phyloP scores from a whole-genome alignment of 805 yeast species.

The Candida tibetensis region DNA sequence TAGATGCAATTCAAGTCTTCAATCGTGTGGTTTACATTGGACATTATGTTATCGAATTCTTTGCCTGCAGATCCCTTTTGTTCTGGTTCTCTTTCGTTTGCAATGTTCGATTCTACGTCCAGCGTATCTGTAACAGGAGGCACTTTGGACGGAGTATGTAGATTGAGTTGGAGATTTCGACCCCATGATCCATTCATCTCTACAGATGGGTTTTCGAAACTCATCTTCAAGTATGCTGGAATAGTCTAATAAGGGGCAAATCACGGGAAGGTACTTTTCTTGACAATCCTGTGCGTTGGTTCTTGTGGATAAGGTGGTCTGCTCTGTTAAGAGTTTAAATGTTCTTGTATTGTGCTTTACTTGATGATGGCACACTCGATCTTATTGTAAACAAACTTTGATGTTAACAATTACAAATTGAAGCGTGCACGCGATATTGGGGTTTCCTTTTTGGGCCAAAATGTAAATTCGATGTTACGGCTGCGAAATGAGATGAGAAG shows the following conservation, averaged over 20 bases:
- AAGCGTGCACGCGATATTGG: no score
- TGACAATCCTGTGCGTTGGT: no score
- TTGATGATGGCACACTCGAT: no score
- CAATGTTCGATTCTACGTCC: conserved; percentile 9
- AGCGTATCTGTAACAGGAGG: conserved; percentile 5
- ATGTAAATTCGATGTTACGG: no score
- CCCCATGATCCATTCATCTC: neutral
- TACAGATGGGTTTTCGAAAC: neutral
- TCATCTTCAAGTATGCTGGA: neutral
- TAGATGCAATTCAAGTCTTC: conserved; percentile 46
- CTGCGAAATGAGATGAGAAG: no score
- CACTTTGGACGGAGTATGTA: neutral
- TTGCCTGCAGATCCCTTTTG: conserved; percentile 1
- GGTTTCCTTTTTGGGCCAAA: no score
- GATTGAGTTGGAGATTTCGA: neutral
- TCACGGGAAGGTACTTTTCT: no score
- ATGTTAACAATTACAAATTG: no score
- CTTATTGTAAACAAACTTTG: no score
- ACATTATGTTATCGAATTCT: conserved; percentile 29
- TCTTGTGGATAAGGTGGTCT: no score
- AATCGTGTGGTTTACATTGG: conserved; percentile 36
- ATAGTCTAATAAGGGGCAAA: conserved; percentile 1
- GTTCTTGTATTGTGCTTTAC: no score
- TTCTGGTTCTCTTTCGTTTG: conserved; percentile 2
- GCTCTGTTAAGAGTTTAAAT: no score